Conservation (phyloP, 371 early-diverging fungal species). For the Mortierella sp. region DNA sequence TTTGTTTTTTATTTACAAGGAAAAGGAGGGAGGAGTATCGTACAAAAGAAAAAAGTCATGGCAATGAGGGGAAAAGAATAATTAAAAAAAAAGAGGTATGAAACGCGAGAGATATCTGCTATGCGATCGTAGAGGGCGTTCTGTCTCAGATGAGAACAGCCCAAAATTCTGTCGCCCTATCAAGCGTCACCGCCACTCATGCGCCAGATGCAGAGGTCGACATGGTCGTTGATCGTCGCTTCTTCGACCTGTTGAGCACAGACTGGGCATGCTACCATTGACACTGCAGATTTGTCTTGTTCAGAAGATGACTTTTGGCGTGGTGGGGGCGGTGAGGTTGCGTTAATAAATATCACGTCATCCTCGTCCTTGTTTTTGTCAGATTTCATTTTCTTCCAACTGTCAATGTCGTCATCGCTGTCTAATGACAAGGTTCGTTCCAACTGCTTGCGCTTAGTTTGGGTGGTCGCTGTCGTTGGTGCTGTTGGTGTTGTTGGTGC, state of each 20-base stretch:
- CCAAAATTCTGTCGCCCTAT: neutral
- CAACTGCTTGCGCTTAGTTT: conserved; percentile 14
- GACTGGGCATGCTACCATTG: conserved; percentile 50
- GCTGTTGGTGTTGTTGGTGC: neutral
- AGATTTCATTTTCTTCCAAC: conserved; percentile 18
- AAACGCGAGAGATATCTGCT: neutral
- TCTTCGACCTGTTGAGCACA: conserved; percentile 40
- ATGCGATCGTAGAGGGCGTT: neutral
- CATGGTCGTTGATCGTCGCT: conserved; percentile 56
- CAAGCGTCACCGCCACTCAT: conserved; percentile 23
- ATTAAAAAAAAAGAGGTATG: neutral
- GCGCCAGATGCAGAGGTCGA: conserved; percentile 58
- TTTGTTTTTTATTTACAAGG: too few relatives aligned
- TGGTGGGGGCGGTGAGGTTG: neutral
- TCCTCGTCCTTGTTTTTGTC: neutral
- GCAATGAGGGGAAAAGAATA: neutral
- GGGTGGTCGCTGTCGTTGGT: neutral
- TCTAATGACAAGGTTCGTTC: neutral
- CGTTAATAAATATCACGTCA: neutral
- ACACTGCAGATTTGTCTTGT: too few relatives aligned
- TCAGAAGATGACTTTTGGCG: neutral
- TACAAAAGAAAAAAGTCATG: too few relatives aligned
- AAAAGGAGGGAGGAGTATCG: too few relatives aligned
- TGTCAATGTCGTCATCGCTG: neutral
- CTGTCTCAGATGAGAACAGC: neutral